These are phyloP conservation scores for Phytophthora vignae DNA, from an alignment of 352 stramenopile genomes.

Conservation along the genomic window DNA sequence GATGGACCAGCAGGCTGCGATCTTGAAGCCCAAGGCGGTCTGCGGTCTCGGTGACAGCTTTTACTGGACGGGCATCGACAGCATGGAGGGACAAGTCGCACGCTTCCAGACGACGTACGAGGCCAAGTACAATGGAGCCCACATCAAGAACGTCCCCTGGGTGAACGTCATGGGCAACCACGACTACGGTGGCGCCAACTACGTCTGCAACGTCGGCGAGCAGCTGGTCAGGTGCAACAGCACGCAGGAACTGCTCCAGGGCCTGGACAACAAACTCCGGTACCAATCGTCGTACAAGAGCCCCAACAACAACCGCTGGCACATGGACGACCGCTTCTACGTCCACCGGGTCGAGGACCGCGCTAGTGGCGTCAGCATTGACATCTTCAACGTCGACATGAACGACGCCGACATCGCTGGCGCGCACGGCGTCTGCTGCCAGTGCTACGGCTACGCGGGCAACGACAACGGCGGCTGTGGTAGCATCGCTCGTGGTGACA, in stretches of 20 bases:
- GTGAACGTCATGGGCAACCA: conserved; percentile 9
- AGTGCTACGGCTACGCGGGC: conserved; percentile 85
- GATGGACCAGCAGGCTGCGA: conserved; percentile 40
- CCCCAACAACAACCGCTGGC: conserved; percentile 2
- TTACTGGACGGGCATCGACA: conserved; percentile 26
- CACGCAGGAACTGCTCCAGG: conserved; percentile 23
- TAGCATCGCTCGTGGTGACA: conserved; percentile 9
- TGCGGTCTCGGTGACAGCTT: conserved; percentile 21
- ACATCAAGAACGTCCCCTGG: conserved; percentile 16
- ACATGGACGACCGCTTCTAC: conserved; percentile 1
- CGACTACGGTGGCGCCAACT: conserved; percentile 21
- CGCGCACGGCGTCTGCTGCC: conserved; percentile 85
- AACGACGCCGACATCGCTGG: conserved; percentile 30
- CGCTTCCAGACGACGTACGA: conserved; percentile 15
- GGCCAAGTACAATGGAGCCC: conserved; percentile 8
- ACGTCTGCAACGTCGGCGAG: conserved; percentile 20
- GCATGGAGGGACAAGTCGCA: conserved; percentile 13
- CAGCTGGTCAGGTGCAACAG: background rate
- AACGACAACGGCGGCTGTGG: background rate
- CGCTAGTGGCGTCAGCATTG: background rate
- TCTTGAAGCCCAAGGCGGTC: conserved; percentile 45
- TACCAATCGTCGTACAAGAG: conserved; percentile 20
- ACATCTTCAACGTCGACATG: background rate
- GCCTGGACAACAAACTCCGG: conserved; percentile 21
- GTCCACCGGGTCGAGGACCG: background rate